Conservation (phyloP, 176 grass and related monocot genomes). For the Juncus effusus region DNA sequence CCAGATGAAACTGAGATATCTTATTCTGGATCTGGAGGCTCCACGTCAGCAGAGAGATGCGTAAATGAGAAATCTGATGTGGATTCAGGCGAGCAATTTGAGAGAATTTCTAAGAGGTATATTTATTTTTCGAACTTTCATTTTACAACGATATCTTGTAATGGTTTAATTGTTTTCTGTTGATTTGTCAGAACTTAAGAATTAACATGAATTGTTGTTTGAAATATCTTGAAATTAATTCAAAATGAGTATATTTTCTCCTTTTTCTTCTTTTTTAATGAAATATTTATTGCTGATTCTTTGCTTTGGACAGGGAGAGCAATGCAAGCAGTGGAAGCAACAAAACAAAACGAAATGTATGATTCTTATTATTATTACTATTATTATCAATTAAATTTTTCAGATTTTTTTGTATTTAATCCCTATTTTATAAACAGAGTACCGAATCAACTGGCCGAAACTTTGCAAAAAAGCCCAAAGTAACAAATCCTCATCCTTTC, state of each 20-base stretch:
- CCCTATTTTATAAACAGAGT: conserved; percentile 36
- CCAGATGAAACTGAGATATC: not conserved
- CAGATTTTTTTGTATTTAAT: not conserved
- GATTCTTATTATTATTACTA: not conserved
- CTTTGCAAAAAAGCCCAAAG: conserved; percentile 54
- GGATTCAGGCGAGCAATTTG: conserved; percentile 28
- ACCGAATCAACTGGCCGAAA: conserved; percentile 33
- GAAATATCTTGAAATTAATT: too few relatives aligned
- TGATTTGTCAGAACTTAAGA: not conserved
- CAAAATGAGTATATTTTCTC: not conserved
- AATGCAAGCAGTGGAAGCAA: conserved; percentile 15
- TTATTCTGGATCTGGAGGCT: not conserved
- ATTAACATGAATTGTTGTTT: not conserved
- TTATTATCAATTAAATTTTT: conserved; percentile 16
- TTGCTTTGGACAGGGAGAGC: conserved; percentile 25
- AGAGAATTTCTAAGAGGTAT: conserved; percentile 28
- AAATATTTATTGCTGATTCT: not conserved
- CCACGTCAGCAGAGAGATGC: conserved; percentile 18
- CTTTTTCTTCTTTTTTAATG: not conserved
- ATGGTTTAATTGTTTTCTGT: not conserved
- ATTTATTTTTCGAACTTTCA: not conserved
- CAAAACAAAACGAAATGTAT: conserved; percentile 36
- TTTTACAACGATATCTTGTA: too few relatives aligned
- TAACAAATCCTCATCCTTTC: conserved; percentile 55
- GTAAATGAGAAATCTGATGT: not conserved